Percentiles rank a stretch among this genome's conserved stretches.
Evolutionary conservation across 495 filamentous ascomycete species (phyloP).

Genomic region (Lasiosphaeria miniovina): DNA sequence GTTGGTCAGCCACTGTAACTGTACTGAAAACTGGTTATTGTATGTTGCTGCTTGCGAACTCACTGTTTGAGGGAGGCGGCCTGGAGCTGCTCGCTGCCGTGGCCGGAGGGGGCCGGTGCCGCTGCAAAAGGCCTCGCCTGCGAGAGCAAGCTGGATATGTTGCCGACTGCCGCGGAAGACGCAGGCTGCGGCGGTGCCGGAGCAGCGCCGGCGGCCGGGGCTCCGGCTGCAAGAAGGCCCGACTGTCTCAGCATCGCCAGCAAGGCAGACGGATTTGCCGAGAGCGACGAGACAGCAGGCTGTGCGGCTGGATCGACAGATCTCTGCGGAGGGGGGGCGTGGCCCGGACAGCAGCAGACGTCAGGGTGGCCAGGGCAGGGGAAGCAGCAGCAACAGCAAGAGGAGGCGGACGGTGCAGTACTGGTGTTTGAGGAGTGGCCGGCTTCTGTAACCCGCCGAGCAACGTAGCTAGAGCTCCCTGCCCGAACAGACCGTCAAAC

Average conservation of each 20-base stretch:
- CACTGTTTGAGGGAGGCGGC: background rate
- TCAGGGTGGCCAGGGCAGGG: slow-evolving; percentile 24
- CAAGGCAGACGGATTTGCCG: slow-evolving; percentile 40
- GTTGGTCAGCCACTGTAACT: slow-evolving; percentile 15
- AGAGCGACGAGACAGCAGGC: slow-evolving; percentile 11
- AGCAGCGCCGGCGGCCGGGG: slow-evolving; percentile 34
- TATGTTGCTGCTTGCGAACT: slow-evolving; percentile 1
- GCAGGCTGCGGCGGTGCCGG: slow-evolving; percentile 33
- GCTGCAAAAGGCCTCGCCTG: background rate
- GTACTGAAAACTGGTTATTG: slow-evolving; percentile 5
- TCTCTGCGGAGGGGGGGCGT: slow-evolving; percentile 13
- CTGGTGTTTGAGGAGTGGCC: slow-evolving; percentile 42
- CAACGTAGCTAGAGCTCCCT: slow-evolving; percentile 50
- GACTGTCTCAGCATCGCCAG: slow-evolving; percentile 49
- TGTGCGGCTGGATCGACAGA: slow-evolving; percentile 4
- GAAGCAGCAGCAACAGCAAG: background rate
- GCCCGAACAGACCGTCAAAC: slow-evolving; percentile 50
- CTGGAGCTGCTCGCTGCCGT: background rate
- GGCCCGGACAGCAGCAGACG: slow-evolving; percentile 37
- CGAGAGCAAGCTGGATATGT: background rate
- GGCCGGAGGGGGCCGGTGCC: background rate
- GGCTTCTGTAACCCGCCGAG: slow-evolving; percentile 38
- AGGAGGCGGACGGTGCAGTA: slow-evolving; percentile 30
- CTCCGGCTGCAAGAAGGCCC: slow-evolving; percentile 39
- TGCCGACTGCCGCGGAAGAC: slow-evolving; percentile 28